phyloP scores from a whole-genome alignment of 805 yeast genomes.

The Saccharomyces mikatae region DNA sequence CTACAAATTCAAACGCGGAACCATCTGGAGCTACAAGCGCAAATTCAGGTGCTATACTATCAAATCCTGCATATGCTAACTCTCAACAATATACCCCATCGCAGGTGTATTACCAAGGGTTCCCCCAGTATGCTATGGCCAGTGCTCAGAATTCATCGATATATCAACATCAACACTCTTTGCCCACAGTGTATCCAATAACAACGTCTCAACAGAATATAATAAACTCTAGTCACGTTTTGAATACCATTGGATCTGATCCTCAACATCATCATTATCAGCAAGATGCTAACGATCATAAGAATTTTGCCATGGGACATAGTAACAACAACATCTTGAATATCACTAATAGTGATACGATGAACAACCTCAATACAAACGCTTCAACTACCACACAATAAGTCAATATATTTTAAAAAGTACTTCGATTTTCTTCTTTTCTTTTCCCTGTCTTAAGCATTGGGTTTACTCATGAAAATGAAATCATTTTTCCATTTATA shows the following conservation, averaged over 20 bases:
- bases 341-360: neutral
- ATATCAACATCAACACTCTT: conserved; percentile 1
- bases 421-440: neutral
- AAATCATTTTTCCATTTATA: neutral
- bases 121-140: neutral
- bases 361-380: neutral
- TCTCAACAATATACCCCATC: neutral
- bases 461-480: neutral
- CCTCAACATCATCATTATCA: neutral
- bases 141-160: neutral
- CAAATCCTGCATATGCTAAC: neutral
- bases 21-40: neutral
- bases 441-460: neutral
- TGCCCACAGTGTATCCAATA: conserved; percentile 1
- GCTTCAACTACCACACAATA: neutral
- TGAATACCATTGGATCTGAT: neutral
- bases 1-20: neutral
- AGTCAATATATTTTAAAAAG: neutral
- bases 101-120: neutral
- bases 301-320: neutral
- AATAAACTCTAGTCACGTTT: neutral
- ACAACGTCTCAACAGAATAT: neutral
- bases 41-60: neutral
- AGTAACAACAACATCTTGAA: neutral
- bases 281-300: neutral